Conservation (phyloP, 148 eudicot genomes). For the Polygonum aviculare region DNA sequence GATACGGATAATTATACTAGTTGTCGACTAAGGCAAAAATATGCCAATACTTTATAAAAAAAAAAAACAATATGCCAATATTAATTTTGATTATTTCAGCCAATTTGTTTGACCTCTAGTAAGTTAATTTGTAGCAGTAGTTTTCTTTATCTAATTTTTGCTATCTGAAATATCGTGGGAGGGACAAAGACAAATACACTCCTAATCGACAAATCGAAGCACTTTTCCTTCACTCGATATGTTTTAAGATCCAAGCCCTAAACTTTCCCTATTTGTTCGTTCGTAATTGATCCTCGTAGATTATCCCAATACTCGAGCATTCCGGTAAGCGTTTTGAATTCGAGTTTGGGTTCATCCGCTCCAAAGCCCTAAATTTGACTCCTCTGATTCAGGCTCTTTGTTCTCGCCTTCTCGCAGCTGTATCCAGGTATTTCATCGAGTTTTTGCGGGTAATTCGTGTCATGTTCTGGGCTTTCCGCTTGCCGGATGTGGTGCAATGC, state of each 20-base stretch:
- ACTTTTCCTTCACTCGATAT: background rate
- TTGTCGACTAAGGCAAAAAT: too few species aligned
- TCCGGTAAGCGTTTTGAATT: background rate
- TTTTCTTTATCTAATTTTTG: too few species aligned
- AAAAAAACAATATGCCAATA: too few species aligned
- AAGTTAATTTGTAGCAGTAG: too few species aligned
- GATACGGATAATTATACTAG: too few species aligned
- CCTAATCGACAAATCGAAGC: background rate
- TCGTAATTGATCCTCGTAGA: background rate
- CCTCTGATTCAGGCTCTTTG: background rate
- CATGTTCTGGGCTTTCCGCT: background rate
- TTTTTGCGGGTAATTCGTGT: conserved; percentile 1
- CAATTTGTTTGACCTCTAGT: too few species aligned
- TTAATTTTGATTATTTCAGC: too few species aligned
- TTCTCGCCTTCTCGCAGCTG: background rate
- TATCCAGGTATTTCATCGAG: background rate
- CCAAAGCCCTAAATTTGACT: background rate
- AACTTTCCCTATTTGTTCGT: background rate
- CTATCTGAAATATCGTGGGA: too few species aligned
- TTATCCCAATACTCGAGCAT: background rate
- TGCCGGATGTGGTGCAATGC: background rate
- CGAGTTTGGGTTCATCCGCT: background rate
- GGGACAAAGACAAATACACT: too few species aligned
- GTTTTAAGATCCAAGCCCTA: background rate
- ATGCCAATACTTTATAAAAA: too few species aligned